A percentile compares a stretch with the other conserved stretches of the same genome.
These are phyloP conservation scores for Cladosporium sp. DNA, from an alignment of 2,329 filamentous ascomycete species.

Conservation along the genomic window DNA sequence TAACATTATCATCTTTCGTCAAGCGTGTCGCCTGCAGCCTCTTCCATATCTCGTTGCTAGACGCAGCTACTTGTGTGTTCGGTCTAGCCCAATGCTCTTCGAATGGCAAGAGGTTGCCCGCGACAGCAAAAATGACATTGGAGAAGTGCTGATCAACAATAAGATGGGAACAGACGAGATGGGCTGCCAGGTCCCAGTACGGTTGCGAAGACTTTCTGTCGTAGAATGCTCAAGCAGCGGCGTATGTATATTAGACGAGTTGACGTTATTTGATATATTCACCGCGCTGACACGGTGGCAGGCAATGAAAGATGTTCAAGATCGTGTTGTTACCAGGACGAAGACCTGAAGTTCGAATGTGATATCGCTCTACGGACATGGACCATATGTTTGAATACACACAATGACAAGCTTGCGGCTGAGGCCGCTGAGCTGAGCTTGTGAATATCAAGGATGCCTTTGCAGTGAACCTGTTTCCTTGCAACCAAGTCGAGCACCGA, in stretches of 20 bases:
- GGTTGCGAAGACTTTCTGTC: too few relatives aligned
- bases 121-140: too few relatives aligned
- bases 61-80: too few relatives aligned
- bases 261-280: neutral
- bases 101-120: too few relatives aligned
- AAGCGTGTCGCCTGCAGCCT: too few relatives aligned
- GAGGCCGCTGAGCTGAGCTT: neutral
- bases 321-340: neutral
- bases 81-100: too few relatives aligned
- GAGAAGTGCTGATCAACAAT: too few relatives aligned
- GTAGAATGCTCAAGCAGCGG: too few relatives aligned
- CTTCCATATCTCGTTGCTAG: too few relatives aligned
- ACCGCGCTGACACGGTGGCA: neutral
- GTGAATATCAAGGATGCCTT: neutral
- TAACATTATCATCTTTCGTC: too few relatives aligned
- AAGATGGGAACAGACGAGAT: too few relatives aligned
- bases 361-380: neutral
- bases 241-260: neutral
- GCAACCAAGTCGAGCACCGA: neutral
- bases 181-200: too few relatives aligned
- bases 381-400: neutral
- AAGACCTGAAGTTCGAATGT: neutral
- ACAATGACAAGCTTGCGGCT: neutral
- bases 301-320: neutral
- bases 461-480: neutral